Evolutionary conservation across 2,329 filamentous ascomycete species (phyloP), one percentile per base, ranked within the genome.

Genomic region (Penicillium decumbens): DNA sequence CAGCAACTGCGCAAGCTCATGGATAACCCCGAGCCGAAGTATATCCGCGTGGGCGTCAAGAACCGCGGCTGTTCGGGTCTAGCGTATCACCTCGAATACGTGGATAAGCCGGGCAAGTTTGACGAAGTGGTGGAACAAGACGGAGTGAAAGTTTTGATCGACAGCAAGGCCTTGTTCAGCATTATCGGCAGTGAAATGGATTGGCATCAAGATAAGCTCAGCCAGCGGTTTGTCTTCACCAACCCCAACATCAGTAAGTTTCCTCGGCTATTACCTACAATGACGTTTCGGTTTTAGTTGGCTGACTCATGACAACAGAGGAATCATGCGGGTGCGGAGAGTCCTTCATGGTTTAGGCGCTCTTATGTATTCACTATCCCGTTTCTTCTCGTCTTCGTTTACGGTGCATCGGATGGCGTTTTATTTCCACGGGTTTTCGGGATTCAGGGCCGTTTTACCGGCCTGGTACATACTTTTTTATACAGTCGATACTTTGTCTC

Each of bases 181-280:
- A 97, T 98, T 46, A 96, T 98, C 62, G 93, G 93, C 4, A 95
- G 88, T 66, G 92, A 97, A 74, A 98, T 98, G 93, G 93, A 98
- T 67, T 98, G 92, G 91, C 80, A 92, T 9, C 91, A 97, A 73
- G 93, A 97, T 63, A 95, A 95, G 75, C 75, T 98, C 57, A 95
- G 87, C 69, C 82, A 91, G 71, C 80, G 88, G 57, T 98, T 98
- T 71, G 84, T 95, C 43, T 98, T 98, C 74, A 85, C 83, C 68
- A 98, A 98, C 69, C 93, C 93, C 2, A 98, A 98, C 66, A 97
- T 97, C 68, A 98, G 91, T 95, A 76, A 82, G 91, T 84, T 24
- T 12, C 42, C 42, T 43, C 33, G 24, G 40, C 42, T 52, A 49
- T 37, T 25, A 15, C 13, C 8, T 37, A 24, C 13, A 23, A 27